A percentile compares a stretch with the other conserved stretches of the same genome.
These are phyloP conservation scores for Boletus reticuloceps DNA, from an alignment of 768 basidiomycete genomes.

Conservation along the genomic window DNA sequence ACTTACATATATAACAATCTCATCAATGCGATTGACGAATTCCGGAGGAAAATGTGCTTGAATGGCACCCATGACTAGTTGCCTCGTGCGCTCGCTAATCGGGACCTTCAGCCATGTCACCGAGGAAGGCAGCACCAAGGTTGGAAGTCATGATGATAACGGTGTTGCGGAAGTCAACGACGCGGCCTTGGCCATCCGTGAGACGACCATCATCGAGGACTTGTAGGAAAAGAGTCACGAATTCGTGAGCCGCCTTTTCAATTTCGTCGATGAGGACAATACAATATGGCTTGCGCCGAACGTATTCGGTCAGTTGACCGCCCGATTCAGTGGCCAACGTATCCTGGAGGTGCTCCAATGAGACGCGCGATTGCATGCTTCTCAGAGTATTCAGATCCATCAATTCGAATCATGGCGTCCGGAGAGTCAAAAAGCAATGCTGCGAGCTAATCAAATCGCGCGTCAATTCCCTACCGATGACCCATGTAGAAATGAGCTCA, in stretches of 20 bases:
- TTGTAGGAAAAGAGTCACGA: conserved; percentile 72
- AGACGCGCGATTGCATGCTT: conserved; percentile 72
- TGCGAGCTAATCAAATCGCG: conserved; percentile 59
- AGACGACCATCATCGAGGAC: conserved; percentile 91
- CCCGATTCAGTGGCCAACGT: conserved; percentile 90
- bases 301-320: conserved; percentile 91
- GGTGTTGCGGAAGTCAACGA: conserved; percentile 85
- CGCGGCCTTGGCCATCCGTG: conserved; percentile 90
- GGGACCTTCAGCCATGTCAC: conserved; percentile 73
- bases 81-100: conserved; percentile 56
- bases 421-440: conserved; percentile 86
- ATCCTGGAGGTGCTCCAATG: conserved; percentile 76
- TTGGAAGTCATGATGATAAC: conserved; percentile 97
- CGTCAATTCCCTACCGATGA: not conserved
- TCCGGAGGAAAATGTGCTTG: conserved; percentile 89
- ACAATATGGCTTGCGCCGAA: conserved; percentile 86
- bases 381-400: conserved; percentile 92
- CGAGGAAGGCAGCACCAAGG: conserved; percentile 73
- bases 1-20: conserved; percentile 68
- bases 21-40: conserved; percentile 88
- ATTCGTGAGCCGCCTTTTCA: conserved; percentile 84
- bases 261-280: conserved; percentile 87
- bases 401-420: conserved; percentile 89
- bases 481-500: conserved; percentile 35
- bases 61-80: conserved; percentile 76